phyloP scores from a whole-genome alignment of 208 protist genomes.

The Acanthamoeba triangularis region DNA sequence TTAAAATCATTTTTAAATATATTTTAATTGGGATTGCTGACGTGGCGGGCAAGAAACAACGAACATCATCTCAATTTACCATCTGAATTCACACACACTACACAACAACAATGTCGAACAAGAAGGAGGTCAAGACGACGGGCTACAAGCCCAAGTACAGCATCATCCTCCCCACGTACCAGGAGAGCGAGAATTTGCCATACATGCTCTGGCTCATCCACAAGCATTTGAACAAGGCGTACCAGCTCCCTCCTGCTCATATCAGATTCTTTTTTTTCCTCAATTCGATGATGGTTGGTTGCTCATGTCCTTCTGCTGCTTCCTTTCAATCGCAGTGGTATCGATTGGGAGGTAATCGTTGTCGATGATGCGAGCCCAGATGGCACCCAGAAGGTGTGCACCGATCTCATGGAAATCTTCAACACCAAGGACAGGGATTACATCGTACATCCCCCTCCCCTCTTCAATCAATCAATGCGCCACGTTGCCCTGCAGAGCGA shows the following conservation, averaged over 20 bases:
- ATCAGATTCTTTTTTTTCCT: conserved; percentile 62
- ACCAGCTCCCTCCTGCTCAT: background rate
- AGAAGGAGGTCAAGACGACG: background rate
- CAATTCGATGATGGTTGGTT: background rate
- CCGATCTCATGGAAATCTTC: conserved; percentile 88
- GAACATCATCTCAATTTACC: too few relatives aligned
- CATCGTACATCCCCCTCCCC: background rate
- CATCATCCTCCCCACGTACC: conserved; percentile 91
- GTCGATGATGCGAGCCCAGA: conserved; percentile 90
- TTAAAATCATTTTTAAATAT: background rate
- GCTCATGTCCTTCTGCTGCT: conserved; percentile 33
- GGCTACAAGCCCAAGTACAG: conserved; percentile 82
- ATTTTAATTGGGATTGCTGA: too few relatives aligned
- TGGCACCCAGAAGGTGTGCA: conserved; percentile 88
- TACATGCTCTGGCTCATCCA: conserved; percentile 89
- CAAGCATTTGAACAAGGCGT: conserved; percentile 80
- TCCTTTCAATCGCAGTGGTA: conserved; percentile 72
- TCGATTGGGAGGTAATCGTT: conserved; percentile 87
- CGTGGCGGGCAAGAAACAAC: too few relatives aligned
- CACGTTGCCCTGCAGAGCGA: too few relatives aligned
- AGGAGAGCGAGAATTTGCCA: conserved; percentile 91
- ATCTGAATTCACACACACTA: too few relatives aligned
- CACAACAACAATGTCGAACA: too few relatives aligned
- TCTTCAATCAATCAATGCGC: background rate
- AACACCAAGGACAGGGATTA: conserved; percentile 56